Conservation (phyloP, 148 eudicot genomes). For the Hydrangea macrophylla region DNA sequence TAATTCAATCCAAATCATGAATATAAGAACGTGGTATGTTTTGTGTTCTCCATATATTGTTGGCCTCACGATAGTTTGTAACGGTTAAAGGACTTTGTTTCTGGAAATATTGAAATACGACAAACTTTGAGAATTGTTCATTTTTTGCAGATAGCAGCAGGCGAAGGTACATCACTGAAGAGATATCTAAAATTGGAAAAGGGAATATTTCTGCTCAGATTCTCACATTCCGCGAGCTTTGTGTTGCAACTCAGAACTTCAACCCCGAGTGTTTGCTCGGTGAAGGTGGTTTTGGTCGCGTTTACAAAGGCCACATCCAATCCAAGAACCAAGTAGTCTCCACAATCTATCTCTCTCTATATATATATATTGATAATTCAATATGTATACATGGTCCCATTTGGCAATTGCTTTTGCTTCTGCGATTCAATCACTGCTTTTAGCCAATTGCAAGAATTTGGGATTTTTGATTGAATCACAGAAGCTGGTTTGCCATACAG, state of each 20-base stretch:
- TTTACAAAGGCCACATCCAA: conserved; percentile 63
- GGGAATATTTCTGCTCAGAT: conserved; percentile 53
- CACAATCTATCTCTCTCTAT: neutral
- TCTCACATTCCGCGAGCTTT: conserved; percentile 54
- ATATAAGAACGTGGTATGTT: no score
- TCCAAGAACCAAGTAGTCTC: conserved; percentile 37
- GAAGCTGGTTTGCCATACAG: no score
- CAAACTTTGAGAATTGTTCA: neutral
- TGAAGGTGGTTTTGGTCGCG: conserved; percentile 97
- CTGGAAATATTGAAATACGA: neutral
- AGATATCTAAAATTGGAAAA: conserved; percentile 67
- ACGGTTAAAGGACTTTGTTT: neutral
- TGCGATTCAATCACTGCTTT: no score
- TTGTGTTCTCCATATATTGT: neutral
- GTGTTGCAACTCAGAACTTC: conserved; percentile 60
- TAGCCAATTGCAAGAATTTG: no score
- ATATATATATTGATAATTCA: no score
- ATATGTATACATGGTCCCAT: no score
- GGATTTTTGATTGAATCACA: no score
- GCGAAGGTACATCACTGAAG: conserved; percentile 68
- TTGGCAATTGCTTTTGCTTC: no score
- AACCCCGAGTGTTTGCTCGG: conserved; percentile 48
- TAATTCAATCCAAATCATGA: no score
- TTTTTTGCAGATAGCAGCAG: conserved; percentile 68
- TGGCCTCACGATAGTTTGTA: neutral